Base-by-base conservation (phyloP, 345 rosid species). In the Gossypium raimondii region DNA sequence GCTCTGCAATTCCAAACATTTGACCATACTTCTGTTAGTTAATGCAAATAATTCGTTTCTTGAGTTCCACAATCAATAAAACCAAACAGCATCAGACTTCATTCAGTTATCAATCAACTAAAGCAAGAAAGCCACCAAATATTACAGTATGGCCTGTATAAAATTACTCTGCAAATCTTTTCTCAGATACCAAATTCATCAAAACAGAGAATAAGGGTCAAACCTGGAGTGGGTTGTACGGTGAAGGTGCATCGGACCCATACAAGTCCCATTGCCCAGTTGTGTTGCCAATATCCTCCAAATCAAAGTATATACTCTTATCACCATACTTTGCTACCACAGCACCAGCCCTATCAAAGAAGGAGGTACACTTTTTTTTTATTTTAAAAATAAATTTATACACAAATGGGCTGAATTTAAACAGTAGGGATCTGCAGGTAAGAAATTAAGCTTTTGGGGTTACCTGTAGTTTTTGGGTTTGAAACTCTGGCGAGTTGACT, bases 241-340 rank as follows among this genome's bases (percentile, higher is more conserved):
- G 97, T 53, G 99, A 94, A 81, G 99, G 96, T 22, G 97, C 94
- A 85, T 93, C 99, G 20, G 99, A 95, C 38, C 98, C 98, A 72
- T 93, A 93, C 85, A 93, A 78, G 75, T 95, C 99, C 96, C 99
- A 92, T 76, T 90, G 93, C 9, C 98, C 96, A 41, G 98, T 95
- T 52, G 99, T 92, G 90, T 91, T 95, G 34, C 97, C 98, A 78
- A 91, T 82, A 84, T 95, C 99, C 85, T 91, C 97, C 88, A 92
- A 82, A 83, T 95, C 98, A 75, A 95, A 95, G 89, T 91, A 95
- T 8, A 95, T 92, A 82, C 96, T 95, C 90, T 91, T 95, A 76
- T 93, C 98, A 62, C 99, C 97, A 78, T 95, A 92, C 83, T 92
- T 91, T 1, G 98, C 99, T 76, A 88, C 89, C 64, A 90, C 93